A percentile compares a stretch with the other conserved stretches of the same genome.
Evolutionary conservation across 83 land plant genomes (phyloP).

Genomic region (Thuja plicata): DNA sequence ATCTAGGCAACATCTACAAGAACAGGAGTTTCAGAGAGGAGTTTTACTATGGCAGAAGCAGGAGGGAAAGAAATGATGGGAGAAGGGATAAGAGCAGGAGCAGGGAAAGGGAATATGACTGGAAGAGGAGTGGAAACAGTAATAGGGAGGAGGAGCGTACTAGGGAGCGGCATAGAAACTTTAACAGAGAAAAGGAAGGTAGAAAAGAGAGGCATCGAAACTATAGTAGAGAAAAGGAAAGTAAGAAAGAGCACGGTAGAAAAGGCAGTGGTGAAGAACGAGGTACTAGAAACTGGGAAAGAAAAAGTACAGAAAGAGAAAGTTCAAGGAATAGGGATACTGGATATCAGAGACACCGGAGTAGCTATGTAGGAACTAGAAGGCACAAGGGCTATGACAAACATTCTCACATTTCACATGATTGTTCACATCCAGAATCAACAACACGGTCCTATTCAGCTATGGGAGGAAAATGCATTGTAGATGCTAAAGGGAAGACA

Average conservation of each 20-base stretch:
- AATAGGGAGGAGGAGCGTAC: conserved; percentile 1
- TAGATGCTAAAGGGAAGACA: not conserved
- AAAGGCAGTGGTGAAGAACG: not conserved
- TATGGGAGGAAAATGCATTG: not conserved
- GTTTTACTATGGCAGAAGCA: not conserved
- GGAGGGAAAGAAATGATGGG: conserved; percentile 6
- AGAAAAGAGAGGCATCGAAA: not conserved
- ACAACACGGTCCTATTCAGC: not conserved
- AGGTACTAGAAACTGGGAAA: not conserved
- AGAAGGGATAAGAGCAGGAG: not conserved
- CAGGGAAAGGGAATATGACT: not conserved
- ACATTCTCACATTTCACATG: not conserved
- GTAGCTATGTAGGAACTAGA: not conserved
- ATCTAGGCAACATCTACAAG: not conserved
- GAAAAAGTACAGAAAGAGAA: not conserved
- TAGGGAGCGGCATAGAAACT: not conserved
- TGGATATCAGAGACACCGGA: not conserved
- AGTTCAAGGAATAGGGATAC: not conserved
- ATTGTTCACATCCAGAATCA: conserved; percentile 3
- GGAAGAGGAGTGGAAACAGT: not conserved
- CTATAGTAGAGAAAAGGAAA: conserved; percentile 9
- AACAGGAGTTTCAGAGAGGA: conserved; percentile 10
- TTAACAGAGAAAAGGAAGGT: not conserved
- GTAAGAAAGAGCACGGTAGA: not conserved
- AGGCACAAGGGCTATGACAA: conserved; percentile 11